Evolutionary conservation across 2,329 filamentous ascomycete species (phyloP).

Genomic region (Aspergillus vadensis): DNA sequence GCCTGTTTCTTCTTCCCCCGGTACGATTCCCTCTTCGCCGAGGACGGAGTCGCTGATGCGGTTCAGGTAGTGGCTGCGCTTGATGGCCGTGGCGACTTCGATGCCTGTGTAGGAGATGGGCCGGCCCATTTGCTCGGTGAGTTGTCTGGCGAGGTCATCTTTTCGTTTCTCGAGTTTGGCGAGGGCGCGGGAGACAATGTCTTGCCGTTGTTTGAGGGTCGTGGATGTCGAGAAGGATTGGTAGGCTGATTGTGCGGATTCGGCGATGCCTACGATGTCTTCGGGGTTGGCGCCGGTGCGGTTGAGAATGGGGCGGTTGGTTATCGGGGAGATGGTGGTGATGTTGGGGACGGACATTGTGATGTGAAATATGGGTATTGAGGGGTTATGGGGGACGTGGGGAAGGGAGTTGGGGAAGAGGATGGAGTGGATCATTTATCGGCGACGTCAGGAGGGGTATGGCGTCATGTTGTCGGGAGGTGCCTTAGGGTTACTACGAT

Average conservation of each 20-base stretch:
- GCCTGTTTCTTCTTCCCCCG: constrained; percentile 64
- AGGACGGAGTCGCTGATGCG: constrained; percentile 79
- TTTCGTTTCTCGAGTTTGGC: constrained; percentile 68
- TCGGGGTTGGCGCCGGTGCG: constrained; percentile 64
- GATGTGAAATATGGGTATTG: background rate
- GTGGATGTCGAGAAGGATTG: constrained; percentile 70
- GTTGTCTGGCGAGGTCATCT: constrained; percentile 75
- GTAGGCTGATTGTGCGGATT: constrained; percentile 32
- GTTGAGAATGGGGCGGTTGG: constrained; percentile 78
- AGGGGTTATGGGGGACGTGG: background rate
- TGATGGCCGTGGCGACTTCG: constrained; percentile 79
- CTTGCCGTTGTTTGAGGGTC: constrained; percentile 69
- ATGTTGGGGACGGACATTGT: constrained; percentile 30
- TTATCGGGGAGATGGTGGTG: constrained; percentile 82
- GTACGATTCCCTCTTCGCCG: constrained; percentile 63
- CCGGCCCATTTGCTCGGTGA: constrained; percentile 89
- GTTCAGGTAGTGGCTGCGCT: constrained; percentile 78
- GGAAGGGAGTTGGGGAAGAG: constrained; percentile 10
- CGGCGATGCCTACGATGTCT: constrained; percentile 25
- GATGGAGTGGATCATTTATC: background rate
- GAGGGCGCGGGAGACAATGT: constrained; percentile 76
- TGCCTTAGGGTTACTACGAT: background rate
- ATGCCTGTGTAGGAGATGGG: constrained; percentile 81
- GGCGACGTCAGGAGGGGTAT: background rate
- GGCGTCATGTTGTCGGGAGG: background rate